Percentiles rank a stretch among this genome's conserved stretches.
Evolutionary conservation across 305 asterid species (phyloP).

Genomic region (Fraxinus sp.): DNA sequence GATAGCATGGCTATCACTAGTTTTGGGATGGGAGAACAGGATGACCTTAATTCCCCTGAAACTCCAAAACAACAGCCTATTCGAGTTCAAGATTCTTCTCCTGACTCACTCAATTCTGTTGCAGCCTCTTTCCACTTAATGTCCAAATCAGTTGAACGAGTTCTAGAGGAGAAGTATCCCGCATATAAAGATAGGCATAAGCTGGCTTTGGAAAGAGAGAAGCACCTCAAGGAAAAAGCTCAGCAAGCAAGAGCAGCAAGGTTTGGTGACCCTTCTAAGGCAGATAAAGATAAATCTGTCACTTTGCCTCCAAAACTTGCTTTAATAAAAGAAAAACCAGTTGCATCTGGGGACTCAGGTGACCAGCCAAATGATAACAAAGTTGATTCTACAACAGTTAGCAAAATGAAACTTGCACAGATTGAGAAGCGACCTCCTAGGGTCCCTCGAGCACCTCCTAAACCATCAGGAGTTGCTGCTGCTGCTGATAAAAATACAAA

Average conservation of each 20-base stretch:
- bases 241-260: slow-evolving; percentile 81
- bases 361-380: slow-evolving; percentile 46
- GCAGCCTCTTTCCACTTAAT: slow-evolving; percentile 75
- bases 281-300: slow-evolving; percentile 32
- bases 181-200: slow-evolving; percentile 91
- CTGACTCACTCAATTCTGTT: slow-evolving; percentile 53
- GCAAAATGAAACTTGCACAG: slow-evolving; percentile 71
- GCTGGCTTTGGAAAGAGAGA: slow-evolving; percentile 90
- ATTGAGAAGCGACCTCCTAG: slow-evolving; percentile 84
- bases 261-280: slow-evolving; percentile 61
- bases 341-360: slow-evolving; percentile 47
- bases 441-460: slow-evolving; percentile 92
- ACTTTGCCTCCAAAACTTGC: slow-evolving; percentile 79
- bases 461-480: slow-evolving; percentile 50
- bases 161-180: slow-evolving; percentile 83
- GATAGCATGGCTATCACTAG: slow-evolving; percentile 79
- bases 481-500: slow-evolving; percentile 32
- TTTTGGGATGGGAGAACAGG: slow-evolving; percentile 67
- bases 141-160: slow-evolving; percentile 94
- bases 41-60: slow-evolving; percentile 58
- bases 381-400: slow-evolving; percentile 50
- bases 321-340: slow-evolving; percentile 64
- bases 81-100: slow-evolving; percentile 30
- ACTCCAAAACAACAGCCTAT: slow-evolving; percentile 36
- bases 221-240: slow-evolving; percentile 77